Base-by-base conservation (phyloP, 2,329 filamentous ascomycete species). In the Neopestalotiopsis sp. region DNA sequence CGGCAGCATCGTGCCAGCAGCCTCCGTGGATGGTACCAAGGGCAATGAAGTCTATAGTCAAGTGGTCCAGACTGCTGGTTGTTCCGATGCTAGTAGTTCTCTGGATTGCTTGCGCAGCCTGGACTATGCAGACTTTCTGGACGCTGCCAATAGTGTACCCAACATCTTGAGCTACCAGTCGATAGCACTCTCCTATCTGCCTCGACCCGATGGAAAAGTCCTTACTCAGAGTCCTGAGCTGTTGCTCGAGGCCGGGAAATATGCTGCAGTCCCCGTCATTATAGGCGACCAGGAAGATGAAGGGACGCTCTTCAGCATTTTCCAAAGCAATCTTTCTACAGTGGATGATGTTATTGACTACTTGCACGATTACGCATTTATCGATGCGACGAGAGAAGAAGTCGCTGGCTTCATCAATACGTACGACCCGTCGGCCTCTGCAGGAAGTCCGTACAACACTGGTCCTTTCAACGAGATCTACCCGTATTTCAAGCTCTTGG, bases 281-380 rank as follows among this genome's bases (percentile, higher is more conserved):
- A 86, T 92, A 52, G 92, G 92, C 58, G 87, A 94, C 75, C 91
- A 94, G 78, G 92, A 95, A 82, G 92, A 95, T 75, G 92, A 95
- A 78, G 92, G 92, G 28, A 94, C 92, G 0, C 78, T 95, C 1
- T 94, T 95, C 76, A 84, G 90, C 4, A 83, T 95, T 42, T 90
- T 91, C 77, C 91, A 92, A 72, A 76, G 79, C 45, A 93, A 94
- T 76, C 81, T 95, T 63, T 92, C 88, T 10, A 91, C 85, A 1
- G 88, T 84, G 0, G 80, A 80, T 1, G 80, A 89, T 5, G 72
- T 95, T 0, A 84, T 89, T 42, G 80, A 85, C n/a, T 95, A 95
- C 74, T 79, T 96, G 28, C 74, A 80, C 1, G 75, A 79, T 0
- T 72, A 88, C 64, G 92, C 88, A 81, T 94, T 94, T 82, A 78